Conservation (phyloP, 176 grass and related monocot species). For the Metroxylon sagu region DNA sequence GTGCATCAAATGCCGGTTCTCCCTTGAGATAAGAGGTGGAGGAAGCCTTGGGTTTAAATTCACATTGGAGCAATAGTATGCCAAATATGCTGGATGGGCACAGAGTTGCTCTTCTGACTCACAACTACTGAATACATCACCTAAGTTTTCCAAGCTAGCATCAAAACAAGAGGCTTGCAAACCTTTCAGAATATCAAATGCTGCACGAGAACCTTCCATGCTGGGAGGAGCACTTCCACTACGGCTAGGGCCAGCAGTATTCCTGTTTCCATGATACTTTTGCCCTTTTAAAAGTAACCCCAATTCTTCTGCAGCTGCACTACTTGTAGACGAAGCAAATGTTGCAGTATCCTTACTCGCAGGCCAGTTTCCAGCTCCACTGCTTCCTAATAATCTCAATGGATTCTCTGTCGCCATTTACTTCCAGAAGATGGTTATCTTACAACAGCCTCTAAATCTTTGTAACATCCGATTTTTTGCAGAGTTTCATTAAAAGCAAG, state of each 20-base stretch:
- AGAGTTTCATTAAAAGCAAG: too few species aligned
- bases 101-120: slow-evolving; percentile 59
- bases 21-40: slow-evolving; percentile 71
- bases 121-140: slow-evolving; percentile 19
- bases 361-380: slow-evolving; percentile 52
- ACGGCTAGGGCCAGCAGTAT: slow-evolving; percentile 51
- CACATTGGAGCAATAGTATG: slow-evolving; percentile 84
- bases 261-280: slow-evolving; percentile 44
- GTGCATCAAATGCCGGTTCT: slow-evolving; percentile 65
- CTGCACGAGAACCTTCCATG: slow-evolving; percentile 84
- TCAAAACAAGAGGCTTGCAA: slow-evolving; percentile 38
- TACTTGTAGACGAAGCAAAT: slow-evolving; percentile 33
- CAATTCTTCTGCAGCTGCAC: slow-evolving; percentile 52
- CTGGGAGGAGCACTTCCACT: slow-evolving; percentile 90
- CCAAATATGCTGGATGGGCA: slow-evolving; percentile 72
- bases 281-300: slow-evolving; percentile 44
- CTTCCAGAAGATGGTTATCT: slow-evolving; percentile 19
- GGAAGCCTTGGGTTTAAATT: slow-evolving; percentile 97
- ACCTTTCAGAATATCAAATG: slow-evolving; percentile 51
- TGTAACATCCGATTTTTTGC: too few species aligned
- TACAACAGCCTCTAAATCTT: too few species aligned
- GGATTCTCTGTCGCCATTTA: slow-evolving; percentile 83
- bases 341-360: slow-evolving; percentile 35
- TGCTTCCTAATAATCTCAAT: slow-evolving; percentile 50
- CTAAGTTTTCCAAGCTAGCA: slow-evolving; percentile 33